Conservation (phyloP, 2,329 filamentous ascomycete species). For the Penicillium rolfsii region DNA sequence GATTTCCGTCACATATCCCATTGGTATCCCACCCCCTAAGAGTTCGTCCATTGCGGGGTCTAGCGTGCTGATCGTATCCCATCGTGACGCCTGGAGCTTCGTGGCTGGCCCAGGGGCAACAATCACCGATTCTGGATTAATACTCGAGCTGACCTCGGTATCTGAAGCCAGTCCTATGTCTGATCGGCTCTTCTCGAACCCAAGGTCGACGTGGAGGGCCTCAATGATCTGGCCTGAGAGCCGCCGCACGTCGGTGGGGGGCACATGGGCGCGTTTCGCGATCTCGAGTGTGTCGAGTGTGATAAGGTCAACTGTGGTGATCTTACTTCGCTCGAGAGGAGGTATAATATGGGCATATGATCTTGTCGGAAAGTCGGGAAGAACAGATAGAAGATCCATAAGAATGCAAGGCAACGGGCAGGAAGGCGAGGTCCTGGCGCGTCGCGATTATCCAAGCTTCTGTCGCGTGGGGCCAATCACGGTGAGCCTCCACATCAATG, state of each 20-base stretch:
- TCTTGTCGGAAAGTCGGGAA: constrained; percentile 76
- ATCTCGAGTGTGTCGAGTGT: constrained; percentile 81
- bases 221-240: constrained; percentile 69
- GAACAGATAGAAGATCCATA: constrained; percentile 76
- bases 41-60: constrained; percentile 71
- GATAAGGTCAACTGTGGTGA: constrained; percentile 83
- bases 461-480: constrained; percentile 22
- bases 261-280: constrained; percentile 81
- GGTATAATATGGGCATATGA: constrained; percentile 76
- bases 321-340: constrained; percentile 73
- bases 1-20: constrained; percentile 82
- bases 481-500: neutral
- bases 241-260: constrained; percentile 76
- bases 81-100: constrained; percentile 44
- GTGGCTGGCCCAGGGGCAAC: constrained; percentile 30
- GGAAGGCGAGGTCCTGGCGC: constrained; percentile 12
- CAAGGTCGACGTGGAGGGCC: constrained; percentile 67
- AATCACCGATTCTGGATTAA: constrained; percentile 22
- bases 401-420: constrained; percentile 19
- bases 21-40: constrained; percentile 77
- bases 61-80: constrained; percentile 75
- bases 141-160: constrained; percentile 29
- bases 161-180: constrained; percentile 10
- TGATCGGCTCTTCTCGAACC: constrained; percentile 37
- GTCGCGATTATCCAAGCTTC: constrained; percentile 18